Conservation (phyloP, 1,284 basidiomycete genomes). For the Cystobasidiaceae sp. region DNA sequence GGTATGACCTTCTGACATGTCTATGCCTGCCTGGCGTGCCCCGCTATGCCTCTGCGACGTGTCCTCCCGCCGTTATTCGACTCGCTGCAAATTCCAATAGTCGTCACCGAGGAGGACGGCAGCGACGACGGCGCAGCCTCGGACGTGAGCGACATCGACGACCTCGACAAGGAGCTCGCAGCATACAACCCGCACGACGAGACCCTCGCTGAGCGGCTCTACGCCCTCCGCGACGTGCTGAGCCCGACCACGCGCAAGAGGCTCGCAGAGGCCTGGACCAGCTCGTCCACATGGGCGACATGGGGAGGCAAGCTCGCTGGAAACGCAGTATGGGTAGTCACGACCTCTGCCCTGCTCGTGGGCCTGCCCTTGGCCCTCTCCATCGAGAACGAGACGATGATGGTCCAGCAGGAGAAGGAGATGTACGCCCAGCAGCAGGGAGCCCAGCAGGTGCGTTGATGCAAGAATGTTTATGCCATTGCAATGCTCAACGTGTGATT, state of each 20-base stretch:
- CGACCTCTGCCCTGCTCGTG: constrained; percentile 86
- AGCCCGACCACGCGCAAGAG: constrained; percentile 78
- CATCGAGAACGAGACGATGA: constrained; percentile 91
- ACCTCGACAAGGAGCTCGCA: constrained; percentile 32
- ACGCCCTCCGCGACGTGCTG: constrained; percentile 90
- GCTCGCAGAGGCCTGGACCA: constrained; percentile 60
- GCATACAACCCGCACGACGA: constrained; percentile 51
- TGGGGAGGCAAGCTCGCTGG: constrained; percentile 68
- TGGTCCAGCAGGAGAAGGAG: constrained; percentile 91
- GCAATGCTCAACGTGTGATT: not conserved
- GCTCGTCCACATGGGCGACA: constrained; percentile 56
- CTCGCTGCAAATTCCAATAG: not conserved
- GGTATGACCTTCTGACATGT: not conserved
- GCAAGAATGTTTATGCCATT: not conserved
- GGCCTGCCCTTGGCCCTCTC: constrained; percentile 87
- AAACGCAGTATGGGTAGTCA: constrained; percentile 88
- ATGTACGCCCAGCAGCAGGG: constrained; percentile 88
- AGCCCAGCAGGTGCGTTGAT: constrained; percentile 67
- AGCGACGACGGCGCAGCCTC: constrained; percentile 11
- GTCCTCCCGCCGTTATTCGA: not conserved
- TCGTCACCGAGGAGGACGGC: constrained; percentile 30
- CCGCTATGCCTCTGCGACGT: not conserved
- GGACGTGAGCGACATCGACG: constrained; percentile 26
- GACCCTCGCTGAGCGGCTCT: constrained; percentile 79
- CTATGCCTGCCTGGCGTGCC: not conserved